Evolutionary conservation across 306 rosid species (phyloP).

Genomic region (Rosa multiflora): DNA sequence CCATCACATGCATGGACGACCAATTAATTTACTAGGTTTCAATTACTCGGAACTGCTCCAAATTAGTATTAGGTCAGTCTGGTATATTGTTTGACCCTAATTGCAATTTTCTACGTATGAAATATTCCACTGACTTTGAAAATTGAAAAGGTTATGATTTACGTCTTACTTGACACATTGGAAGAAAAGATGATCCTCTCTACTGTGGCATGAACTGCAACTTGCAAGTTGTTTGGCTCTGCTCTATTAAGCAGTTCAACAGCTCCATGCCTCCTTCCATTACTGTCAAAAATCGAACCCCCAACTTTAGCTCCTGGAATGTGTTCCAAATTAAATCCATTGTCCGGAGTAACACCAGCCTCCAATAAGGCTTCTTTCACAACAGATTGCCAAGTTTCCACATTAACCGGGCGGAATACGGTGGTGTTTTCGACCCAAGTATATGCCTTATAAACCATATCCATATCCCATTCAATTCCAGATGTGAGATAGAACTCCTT

Average conservation of each 20-base stretch:
- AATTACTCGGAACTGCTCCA: no score
- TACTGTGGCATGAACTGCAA: conserved; percentile 25
- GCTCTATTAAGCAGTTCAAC: conserved; percentile 30
- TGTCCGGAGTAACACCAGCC: conserved; percentile 14
- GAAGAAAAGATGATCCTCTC: conserved; percentile 24
- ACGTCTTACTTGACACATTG: not conserved
- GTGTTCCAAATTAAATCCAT: conserved; percentile 27
- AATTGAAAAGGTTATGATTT: no score
- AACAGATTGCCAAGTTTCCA: conserved; percentile 13
- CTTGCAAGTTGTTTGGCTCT: conserved; percentile 6
- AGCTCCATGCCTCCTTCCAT: conserved; percentile 30
- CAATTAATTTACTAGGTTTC: no score
- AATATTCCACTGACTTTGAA: no score
- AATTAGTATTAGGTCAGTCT: no score
- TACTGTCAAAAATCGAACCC: conserved; percentile 24
- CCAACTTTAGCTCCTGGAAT: conserved; percentile 12
- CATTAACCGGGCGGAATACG: not conserved
- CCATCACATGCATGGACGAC: no score
- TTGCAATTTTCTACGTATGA: no score
- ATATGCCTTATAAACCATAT: conserved; percentile 19
- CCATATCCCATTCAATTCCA: conserved; percentile 24
- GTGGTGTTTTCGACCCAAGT: conserved; percentile 32
- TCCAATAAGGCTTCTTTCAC: conserved; percentile 10
- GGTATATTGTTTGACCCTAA: no score
- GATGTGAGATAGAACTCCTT: not conserved